These are phyloP conservation scores for Kwoniella sp. DNA, from an alignment of 768 basidiomycete genomes.

Conservation along the genomic window DNA sequence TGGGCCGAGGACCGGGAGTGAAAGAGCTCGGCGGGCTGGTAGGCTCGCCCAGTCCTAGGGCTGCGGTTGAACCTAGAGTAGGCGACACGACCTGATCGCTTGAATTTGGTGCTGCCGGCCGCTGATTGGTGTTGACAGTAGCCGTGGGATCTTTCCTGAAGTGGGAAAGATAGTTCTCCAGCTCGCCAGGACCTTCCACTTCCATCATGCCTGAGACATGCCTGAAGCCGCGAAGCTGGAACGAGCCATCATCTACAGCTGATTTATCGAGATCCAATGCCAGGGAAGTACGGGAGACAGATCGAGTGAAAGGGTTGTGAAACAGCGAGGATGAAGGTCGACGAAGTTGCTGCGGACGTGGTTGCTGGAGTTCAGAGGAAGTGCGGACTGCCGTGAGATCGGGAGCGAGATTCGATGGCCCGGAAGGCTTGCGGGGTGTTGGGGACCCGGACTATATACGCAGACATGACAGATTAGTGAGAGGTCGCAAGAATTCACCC, in stretches of 20 bases:
- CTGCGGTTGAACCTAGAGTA: background rate
- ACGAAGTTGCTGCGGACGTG: slow-evolving; percentile 28
- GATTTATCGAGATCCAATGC: slow-evolving; percentile 26
- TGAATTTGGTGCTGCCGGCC: slow-evolving; percentile 1
- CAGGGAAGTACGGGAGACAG: slow-evolving; percentile 37
- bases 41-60: background rate
- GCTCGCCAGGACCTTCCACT: slow-evolving; percentile 26
- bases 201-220: slow-evolving; percentile 45
- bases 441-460: slow-evolving; percentile 28
- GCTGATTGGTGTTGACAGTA: too few species aligned
- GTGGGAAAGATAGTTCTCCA: slow-evolving; percentile 29
- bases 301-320: slow-evolving; percentile 36
- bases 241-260: slow-evolving; percentile 35
- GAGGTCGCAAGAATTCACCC: background rate
- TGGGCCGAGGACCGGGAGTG: background rate
- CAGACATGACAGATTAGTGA: background rate
- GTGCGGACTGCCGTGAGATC: slow-evolving; percentile 5
- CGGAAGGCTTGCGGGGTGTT: slow-evolving; percentile 29
- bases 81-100: slow-evolving; percentile 7
- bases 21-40: slow-evolving; percentile 16
- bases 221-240: slow-evolving; percentile 46
- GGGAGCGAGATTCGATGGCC: background rate
- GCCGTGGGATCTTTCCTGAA: slow-evolving; percentile 15
- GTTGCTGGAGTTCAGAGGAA: background rate
- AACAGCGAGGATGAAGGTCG: slow-evolving; percentile 41